Evolutionary conservation across 352 stramenopile genomes (phyloP), one percentile per base, ranked within the genome.

Genomic region (Phytophthora cajani): DNA sequence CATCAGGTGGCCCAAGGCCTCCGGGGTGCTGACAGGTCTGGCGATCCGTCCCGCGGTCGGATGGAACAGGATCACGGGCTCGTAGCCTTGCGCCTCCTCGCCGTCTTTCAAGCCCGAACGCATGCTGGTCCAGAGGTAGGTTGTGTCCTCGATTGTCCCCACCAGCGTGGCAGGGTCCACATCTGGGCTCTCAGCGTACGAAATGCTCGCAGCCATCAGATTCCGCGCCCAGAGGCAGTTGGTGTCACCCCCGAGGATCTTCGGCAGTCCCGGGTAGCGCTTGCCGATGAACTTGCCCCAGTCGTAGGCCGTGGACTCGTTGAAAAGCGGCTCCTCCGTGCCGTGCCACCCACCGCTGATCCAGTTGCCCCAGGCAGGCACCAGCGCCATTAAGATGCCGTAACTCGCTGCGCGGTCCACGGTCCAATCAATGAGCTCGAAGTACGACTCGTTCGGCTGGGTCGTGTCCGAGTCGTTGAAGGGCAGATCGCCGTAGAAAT

Each of bases 401-500:
- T 74, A 74, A 6, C 67, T 74, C 0, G 67, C 67, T 5, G 67
- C 67, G 3, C 66, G 14, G n/a, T 74, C 61, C 3, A 69, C 61
- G 8, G 67, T 66, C 55, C 67, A 74, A 55, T 74, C 61, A 7
- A 74, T 40, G 11, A 74, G 32, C 38, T 71, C 46, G 16, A 74
- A 77, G 65, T 77, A 77, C 7, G 21, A 65, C 5, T 77, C 70
- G 50, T 77, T 74, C 5, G 70, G 70, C 27, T 67, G 16, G 0
- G 54, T 67, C 27, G 70, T 42, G 55, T 74, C 70, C 59, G 59
- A 74, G 49, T 71, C 60, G 59, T 71, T 77, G 65, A 67, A 74
- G 33, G 70, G 70, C 6, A 77, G 54, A 5, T 65, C 65, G 1
- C 65, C 65, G 17, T 77, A 77, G 50, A 77, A 77, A n/a, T 77